Conservation (phyloP, 768 basidiomycete species). For the Hydnum rufescens region DNA sequence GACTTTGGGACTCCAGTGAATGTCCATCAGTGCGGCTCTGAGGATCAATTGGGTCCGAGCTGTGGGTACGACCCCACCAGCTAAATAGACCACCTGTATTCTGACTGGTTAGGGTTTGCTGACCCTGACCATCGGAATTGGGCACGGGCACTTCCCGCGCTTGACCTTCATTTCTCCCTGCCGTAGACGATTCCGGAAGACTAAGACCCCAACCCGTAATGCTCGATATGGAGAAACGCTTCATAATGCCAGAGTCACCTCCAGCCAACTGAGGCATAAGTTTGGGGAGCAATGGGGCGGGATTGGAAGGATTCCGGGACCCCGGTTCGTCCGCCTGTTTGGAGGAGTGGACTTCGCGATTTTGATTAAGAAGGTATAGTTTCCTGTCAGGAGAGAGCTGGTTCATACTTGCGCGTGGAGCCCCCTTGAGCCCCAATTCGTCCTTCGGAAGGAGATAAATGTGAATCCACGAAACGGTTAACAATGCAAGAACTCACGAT, state of each 20-base stretch:
- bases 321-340: slow-evolving; percentile 15
- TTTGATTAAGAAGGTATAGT: slow-evolving; percentile 42
- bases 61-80: slow-evolving; percentile 33
- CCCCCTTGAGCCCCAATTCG: slow-evolving; percentile 52
- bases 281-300: slow-evolving; percentile 36
- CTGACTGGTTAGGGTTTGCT: slow-evolving; percentile 26
- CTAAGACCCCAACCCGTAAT: slow-evolving; percentile 27
- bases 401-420: slow-evolving; percentile 41
- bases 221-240: slow-evolving; percentile 41
- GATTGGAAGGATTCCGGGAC: slow-evolving; percentile 42
- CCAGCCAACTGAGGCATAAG: slow-evolving; percentile 62
- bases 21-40: too few species aligned
- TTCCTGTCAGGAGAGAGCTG: slow-evolving; percentile 42
- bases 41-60: background rate
- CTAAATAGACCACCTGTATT: slow-evolving; percentile 57
- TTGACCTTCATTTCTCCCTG: background rate
- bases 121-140: slow-evolving; percentile 8
- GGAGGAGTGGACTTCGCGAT: slow-evolving; percentile 23
- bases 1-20: slow-evolving; percentile 23
- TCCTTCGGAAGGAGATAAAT: slow-evolving; percentile 25
- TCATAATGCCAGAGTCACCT: slow-evolving; percentile 38
- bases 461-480: background rate
- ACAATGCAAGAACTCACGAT: slow-evolving; percentile 28
- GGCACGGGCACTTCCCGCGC: slow-evolving; percentile 6
- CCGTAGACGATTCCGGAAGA: slow-evolving; percentile 7